Evolutionary conservation across 805 yeast genomes (phyloP).

Genomic region (Ogataea glucozyma): DNA sequence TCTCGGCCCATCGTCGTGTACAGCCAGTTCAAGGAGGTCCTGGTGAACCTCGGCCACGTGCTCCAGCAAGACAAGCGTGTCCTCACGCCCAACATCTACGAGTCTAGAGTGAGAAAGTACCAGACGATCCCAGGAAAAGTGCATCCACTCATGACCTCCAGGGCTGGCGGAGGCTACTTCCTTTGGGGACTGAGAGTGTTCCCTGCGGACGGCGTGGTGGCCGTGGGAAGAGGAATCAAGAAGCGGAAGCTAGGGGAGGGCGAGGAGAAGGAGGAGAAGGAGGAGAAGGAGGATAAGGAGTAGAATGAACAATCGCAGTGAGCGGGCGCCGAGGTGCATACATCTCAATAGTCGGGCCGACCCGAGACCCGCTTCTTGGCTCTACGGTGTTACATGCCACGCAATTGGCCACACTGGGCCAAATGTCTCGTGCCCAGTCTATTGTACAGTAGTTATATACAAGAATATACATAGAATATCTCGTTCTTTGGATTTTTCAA

Average conservation of each 20-base stretch:
- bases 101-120: slow-evolving; percentile 79
- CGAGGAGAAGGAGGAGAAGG: slow-evolving; percentile 10
- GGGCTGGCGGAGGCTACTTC: slow-evolving; percentile 90
- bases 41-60: slow-evolving; percentile 73
- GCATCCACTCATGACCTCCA: slow-evolving; percentile 93
- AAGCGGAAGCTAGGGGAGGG: slow-evolving; percentile 37
- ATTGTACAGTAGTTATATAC: slow-evolving; percentile 8
- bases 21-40: slow-evolving; percentile 75
- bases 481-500: too few relatives aligned
- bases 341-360: not conserved
- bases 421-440: too few relatives aligned
- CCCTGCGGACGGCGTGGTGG: slow-evolving; percentile 64
- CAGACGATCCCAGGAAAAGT: slow-evolving; percentile 93
- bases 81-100: slow-evolving; percentile 80
- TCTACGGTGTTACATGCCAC: too few relatives aligned
- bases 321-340: too few relatives aligned
- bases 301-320: too few relatives aligned
- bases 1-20: slow-evolving; percentile 85
- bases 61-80: slow-evolving; percentile 66
- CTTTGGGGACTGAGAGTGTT: slow-evolving; percentile 76
- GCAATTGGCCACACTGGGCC: too few relatives aligned
- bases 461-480: too few relatives aligned
- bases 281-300: slow-evolving; percentile 9
- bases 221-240: slow-evolving; percentile 65
- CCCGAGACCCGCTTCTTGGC: too few relatives aligned